Evolutionary conservation across 306 rosid genomes (phyloP).

Genomic region (Vicia villosa): DNA sequence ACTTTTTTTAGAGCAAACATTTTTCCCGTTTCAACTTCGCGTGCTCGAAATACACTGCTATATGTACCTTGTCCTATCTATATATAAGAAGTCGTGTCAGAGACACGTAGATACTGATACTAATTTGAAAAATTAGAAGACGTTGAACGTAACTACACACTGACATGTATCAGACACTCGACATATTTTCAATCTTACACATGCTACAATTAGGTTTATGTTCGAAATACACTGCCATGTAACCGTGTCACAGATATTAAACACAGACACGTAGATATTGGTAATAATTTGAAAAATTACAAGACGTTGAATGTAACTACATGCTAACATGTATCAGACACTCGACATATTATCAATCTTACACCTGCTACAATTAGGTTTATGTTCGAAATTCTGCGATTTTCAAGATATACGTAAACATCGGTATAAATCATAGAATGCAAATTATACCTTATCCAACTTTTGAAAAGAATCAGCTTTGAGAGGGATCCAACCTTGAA

Average conservation of each 20-base stretch:
- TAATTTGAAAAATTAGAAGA: not conserved
- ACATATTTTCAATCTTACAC: not conserved
- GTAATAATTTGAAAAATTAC: not conserved
- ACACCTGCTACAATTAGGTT: not conserved
- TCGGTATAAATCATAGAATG: not conserved
- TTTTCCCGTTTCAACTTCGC: slow-evolving; percentile 79
- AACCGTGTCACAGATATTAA: too few species aligned
- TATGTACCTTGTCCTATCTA: slow-evolving; percentile 98
- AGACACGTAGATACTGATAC: not conserved
- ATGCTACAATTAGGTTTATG: not conserved
- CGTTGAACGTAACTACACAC: not conserved
- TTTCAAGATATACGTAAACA: not conserved
- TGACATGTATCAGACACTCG: too few species aligned
- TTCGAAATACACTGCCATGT: not conserved
- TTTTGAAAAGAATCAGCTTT: slow-evolving; percentile 88
- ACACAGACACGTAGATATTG: not conserved
- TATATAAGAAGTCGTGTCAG: not conserved
- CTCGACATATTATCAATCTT: too few species aligned
- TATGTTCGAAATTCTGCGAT: not conserved
- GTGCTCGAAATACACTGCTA: slow-evolving; percentile 94
- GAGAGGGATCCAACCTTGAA: slow-evolving; percentile 94
- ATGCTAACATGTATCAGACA: too few species aligned
- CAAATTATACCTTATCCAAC: slow-evolving; percentile 72
- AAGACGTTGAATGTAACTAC: not conserved
- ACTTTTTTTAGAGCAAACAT: slow-evolving; percentile 93